These are phyloP conservation scores for Haberlea rhodopensis DNA, from an alignment of 257 asterid species.

Conservation along the genomic window DNA sequence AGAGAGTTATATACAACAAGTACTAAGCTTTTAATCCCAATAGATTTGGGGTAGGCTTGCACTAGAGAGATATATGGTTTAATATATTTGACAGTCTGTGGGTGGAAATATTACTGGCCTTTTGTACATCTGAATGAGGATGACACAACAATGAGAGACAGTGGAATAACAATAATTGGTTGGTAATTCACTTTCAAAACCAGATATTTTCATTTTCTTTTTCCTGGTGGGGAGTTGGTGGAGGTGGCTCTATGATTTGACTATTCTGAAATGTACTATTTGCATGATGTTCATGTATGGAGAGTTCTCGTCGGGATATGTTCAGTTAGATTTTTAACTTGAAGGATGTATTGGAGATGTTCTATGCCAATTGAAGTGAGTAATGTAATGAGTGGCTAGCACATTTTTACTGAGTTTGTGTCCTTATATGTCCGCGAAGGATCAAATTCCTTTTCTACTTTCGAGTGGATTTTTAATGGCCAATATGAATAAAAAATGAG, in stretches of 20 bases:
- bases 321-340: too few species aligned
- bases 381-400: background rate
- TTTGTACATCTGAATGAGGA: constrained; percentile 13
- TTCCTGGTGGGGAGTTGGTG: background rate
- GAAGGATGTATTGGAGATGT: too few species aligned
- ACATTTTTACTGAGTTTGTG: background rate
- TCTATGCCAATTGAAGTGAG: background rate
- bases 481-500: constrained; percentile 24
- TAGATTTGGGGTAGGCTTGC: too few species aligned
- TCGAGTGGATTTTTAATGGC: background rate
- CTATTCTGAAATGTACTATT: constrained; percentile 17
- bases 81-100: too few species aligned
- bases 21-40: too few species aligned
- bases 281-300: constrained; percentile 3
- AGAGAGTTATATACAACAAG: too few species aligned
- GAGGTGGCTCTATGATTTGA: constrained; percentile 4
- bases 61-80: too few species aligned
- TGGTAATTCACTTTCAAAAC: background rate
- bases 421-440: constrained; percentile 7
- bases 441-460: constrained; percentile 11
- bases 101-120: too few species aligned
- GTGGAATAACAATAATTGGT: background rate
- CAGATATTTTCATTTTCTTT: background rate
- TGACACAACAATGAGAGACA: constrained; percentile 2
- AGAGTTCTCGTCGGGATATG: too few species aligned